Base-by-base conservation (phyloP, 179 eudicot species). In the Patellifolia procumbens region DNA sequence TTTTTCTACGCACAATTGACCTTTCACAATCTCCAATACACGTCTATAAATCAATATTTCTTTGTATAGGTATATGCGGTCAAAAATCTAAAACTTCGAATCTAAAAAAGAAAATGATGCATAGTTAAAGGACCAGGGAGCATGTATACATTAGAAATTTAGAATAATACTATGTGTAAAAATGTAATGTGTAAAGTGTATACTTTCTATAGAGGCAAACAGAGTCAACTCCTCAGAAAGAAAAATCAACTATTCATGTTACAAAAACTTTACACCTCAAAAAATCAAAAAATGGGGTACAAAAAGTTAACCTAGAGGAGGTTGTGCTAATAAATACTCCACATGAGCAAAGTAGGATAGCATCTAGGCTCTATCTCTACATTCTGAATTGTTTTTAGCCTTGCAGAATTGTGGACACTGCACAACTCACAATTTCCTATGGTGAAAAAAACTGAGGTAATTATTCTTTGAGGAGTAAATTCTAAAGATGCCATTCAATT, bases 281-380 rank as follows among this genome's bases (percentile, higher is more conserved):
- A 39, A 5, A 39, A 9, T 5, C 6, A 39, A 39, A 5, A 9
- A 39, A 9, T 5, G n/a, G 20, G 58, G 6, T 19, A 53, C 9
- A 53, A 53, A 52, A 52, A 53, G 11, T n/a, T n/a, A 5, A 0
- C 28, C 58, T 53, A n/a, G 58, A 15, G 5, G 26, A 58, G 7
- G 13, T 9, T 15, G 63, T 58, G 63, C 11, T 58, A 32, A 34
- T 63, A 1, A 63, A 34, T 63, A 34, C 12, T 31, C 51, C 5
- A 13, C 6, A 42, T 17, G 37, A 55, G 29, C 45, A 35, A 37
- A 8, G 31, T 74, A 74, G 77, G 49, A 46, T 49, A 74, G 77
- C 77, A 74, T 74, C 61, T 74, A 74, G 77, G 22, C 60, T 48
- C 37, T 48, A 48, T 0, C 53, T 43, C 32, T 13, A 24, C 19